phyloP scores from a whole-genome alignment of 2,329 filamentous ascomycete genomes.

The Exserohilum rostratum region DNA sequence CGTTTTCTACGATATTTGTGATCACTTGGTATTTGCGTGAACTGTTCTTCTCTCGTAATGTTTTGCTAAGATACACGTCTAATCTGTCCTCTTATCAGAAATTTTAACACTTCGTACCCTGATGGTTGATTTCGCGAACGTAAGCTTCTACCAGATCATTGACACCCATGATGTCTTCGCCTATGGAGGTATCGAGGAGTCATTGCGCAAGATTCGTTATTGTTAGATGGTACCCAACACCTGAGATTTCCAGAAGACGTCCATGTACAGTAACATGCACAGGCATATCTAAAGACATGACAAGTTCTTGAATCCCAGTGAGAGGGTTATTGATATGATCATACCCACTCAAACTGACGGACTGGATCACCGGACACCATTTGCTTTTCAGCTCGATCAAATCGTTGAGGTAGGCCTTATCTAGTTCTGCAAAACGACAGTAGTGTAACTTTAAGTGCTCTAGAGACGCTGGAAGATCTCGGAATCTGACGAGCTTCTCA shows the following conservation, averaged over 20 bases:
- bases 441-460: neutral
- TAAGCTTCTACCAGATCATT: no score
- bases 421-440: neutral
- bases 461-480: neutral
- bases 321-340: neutral
- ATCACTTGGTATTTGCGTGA: no score
- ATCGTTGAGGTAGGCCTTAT: neutral
- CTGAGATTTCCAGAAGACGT: neutral
- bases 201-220: neutral
- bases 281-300: neutral
- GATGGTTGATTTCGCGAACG: no score
- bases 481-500: neutral
- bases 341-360: neutral
- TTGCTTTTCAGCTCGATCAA: neutral
- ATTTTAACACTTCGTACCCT: no score
- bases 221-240: neutral
- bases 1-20: no score
- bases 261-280: neutral
- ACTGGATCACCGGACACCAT: slow-evolving; percentile 5
- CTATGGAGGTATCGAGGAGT: no score
- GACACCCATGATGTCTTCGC: no score
- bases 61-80: no score
- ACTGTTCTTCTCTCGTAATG: no score
- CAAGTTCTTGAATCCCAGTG: neutral
- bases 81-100: no score